These are phyloP conservation scores for Leccinum uliginosum DNA, from an alignment of 768 basidiomycete genomes.

Conservation along the genomic window DNA sequence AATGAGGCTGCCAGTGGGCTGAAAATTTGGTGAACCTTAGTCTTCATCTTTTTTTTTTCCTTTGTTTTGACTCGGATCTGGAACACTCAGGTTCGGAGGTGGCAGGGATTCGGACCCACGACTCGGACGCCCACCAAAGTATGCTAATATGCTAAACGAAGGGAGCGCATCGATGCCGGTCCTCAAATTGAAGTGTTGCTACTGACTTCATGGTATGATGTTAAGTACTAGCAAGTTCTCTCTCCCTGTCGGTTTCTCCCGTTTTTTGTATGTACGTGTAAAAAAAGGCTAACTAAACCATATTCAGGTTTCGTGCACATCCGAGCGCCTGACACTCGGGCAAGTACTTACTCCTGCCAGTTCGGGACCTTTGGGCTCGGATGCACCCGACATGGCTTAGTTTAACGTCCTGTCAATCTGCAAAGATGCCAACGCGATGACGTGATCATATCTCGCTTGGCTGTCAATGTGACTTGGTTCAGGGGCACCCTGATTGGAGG, in stretches of 20 bases:
- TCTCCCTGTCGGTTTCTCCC: not conserved
- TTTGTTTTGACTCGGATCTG: not conserved
- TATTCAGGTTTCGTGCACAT: not conserved
- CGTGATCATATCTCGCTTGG: not conserved
- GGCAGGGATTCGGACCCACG: not conserved
- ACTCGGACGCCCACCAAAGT: too few species aligned
- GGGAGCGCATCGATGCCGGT: not conserved
- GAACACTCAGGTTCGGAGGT: not conserved
- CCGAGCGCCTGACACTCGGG: not conserved
- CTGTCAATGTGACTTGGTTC: not conserved
- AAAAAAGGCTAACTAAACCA: not conserved
- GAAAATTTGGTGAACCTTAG: not conserved
- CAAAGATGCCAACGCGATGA: not conserved
- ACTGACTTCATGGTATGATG: not conserved
- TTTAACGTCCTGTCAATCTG: not conserved
- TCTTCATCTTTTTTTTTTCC: not conserved
- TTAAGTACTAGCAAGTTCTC: not conserved
- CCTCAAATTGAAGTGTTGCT: too few species aligned
- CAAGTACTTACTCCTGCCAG: too few species aligned
- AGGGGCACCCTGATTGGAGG: not conserved
- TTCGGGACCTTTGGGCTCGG: not conserved
- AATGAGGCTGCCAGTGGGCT: too few species aligned
- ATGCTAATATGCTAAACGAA: too few species aligned
- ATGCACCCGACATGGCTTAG: not conserved
- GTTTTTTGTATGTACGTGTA: not conserved